Conservation (phyloP, 345 rosid genomes). For the Cochlearia excelsa region DNA sequence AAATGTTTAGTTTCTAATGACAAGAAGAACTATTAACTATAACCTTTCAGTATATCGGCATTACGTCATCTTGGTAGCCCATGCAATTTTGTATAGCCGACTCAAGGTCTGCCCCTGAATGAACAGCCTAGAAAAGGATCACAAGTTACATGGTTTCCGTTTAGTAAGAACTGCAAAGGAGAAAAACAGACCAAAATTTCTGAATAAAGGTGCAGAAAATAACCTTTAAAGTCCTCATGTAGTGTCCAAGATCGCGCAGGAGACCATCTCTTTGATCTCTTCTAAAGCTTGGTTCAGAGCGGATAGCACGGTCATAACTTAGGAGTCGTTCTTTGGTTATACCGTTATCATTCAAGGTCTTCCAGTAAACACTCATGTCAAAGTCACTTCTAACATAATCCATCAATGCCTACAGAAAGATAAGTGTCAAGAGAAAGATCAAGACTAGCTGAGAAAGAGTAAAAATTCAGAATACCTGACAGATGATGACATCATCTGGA, state of each 20-base stretch:
- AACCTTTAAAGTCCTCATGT: conserved; percentile 97
- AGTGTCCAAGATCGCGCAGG: conserved; percentile 84
- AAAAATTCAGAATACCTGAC: conserved; percentile 61
- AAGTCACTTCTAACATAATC: conserved; percentile 72
- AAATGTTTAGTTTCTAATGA: conserved; percentile 26
- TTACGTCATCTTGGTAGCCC: conserved; percentile 89
- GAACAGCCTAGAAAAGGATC: conserved; percentile 73
- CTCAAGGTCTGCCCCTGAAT: conserved; percentile 99
- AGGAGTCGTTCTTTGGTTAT: conserved; percentile 87
- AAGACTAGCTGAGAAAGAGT: not conserved
- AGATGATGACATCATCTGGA: conserved; percentile 96
- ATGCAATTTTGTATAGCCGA: conserved; percentile 90
- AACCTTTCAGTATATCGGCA: conserved; percentile 30
- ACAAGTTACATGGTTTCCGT: conserved; percentile 14
- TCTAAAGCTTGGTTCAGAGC: conserved; percentile 75
- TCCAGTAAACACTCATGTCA: conserved; percentile 88
- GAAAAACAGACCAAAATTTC: conserved; percentile 20
- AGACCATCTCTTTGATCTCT: conserved; percentile 83
- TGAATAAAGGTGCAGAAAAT: conserved; percentile 27
- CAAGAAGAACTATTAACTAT: conserved; percentile 23
- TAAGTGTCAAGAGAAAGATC: conserved; percentile 10
- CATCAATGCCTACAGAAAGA: conserved; percentile 72
- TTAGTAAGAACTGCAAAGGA: not conserved
- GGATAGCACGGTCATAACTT: conserved; percentile 96
- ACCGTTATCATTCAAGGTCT: conserved; percentile 90